Evolutionary conservation across 768 basidiomycete genomes (phyloP), one percentile per base, ranked within the genome.

Genomic region (Ephemerocybe angulata): DNA sequence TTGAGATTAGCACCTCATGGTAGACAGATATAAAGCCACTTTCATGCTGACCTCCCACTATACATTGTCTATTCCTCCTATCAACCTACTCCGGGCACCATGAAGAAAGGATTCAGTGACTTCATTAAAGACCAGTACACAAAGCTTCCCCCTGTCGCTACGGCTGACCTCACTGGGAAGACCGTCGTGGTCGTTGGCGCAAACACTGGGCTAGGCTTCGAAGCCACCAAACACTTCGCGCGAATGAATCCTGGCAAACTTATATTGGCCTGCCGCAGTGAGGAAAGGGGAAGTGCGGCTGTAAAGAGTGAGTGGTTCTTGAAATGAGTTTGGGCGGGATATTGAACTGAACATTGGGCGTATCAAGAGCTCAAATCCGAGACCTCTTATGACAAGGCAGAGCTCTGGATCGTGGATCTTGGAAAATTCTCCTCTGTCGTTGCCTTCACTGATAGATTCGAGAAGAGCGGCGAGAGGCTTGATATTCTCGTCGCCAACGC

Each of bases 181-280:
- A 78, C 76, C 5, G 69, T 83, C n/a, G 50, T 83, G 21, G 72
- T 85, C 22, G 70, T 73, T 25, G 75, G 73, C 6, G 78, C 81
- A 2, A 85, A 85, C 58, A 69, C 70, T 22, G 84, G 81, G 2
- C 53, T 81, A 3, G 80, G 80, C 1, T 71, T 78, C 37, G 78
- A 80, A 57, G 71, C 76, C 1, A 65, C 73, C 6, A 76, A 73
- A 53, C 74, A 79, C 52, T 75, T 81, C 35, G 77, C 77, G 0
- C 41, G 57, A 1, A 76, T 80, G 78, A 71, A 71, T 42, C 68
- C 78, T n/a, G 70, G 50, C 1, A 66, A 64, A 46, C 61, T 79
- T 3, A 69, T 80, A 22, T 28, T 80, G 11, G 74, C 65, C 3
- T 78, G 74, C 54, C 62, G 76, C 15, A 72, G 56, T 46, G 46